Base-by-base conservation (phyloP, 352 stramenopile species). In the Phytophthora hibernalis region DNA sequence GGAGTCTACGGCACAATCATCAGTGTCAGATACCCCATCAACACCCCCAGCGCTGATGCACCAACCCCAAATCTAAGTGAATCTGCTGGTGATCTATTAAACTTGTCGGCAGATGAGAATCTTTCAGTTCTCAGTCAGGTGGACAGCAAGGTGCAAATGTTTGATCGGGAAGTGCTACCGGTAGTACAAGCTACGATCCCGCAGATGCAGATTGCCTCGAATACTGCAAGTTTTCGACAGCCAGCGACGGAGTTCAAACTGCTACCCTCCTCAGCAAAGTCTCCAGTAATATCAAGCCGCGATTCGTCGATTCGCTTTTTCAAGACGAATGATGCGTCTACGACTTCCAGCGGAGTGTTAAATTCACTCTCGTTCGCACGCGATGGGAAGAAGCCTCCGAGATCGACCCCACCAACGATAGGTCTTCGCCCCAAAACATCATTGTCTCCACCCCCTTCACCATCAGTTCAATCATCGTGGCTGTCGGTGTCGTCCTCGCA, bases 181-280 rank as follows among this genome's bases (percentile, higher is more conserved):
- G n/a, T n/a, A 20, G 20, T 26, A 49, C 43, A 28, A 54, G 58
- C 31, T 49, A 65, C 13, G 40, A 42, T 5, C 37, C 52, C 61
- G 11, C 54, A 69, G n/a, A 22, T 40, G 2, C 52, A 62, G 16
- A 47, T 11, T 47, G 42, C 51, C 2, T 43, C 20, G 13, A 68
- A 18, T 57, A 74, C 60, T 31, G 47, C 37, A 31, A 77, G 52
- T 22, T 43, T 74, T 45, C 64, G 49, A 30, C 59, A 71, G 12
- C 74, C 53, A 38, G 50, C 67, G 12, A 79, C 70, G 9, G 67
- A 79, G 51, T 74, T 81, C 54, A 78, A 74, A 30, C 62, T 81
- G 1, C 33, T 80, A 9, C 73, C 68, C 24, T 62, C 70, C 2
- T 59, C 62, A 38, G 69, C 56, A 15, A 74, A 70, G 6, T 70